phyloP scores from a whole-genome alignment of 2,329 filamentous ascomycete genomes.

The Mollisiaceae sp. region DNA sequence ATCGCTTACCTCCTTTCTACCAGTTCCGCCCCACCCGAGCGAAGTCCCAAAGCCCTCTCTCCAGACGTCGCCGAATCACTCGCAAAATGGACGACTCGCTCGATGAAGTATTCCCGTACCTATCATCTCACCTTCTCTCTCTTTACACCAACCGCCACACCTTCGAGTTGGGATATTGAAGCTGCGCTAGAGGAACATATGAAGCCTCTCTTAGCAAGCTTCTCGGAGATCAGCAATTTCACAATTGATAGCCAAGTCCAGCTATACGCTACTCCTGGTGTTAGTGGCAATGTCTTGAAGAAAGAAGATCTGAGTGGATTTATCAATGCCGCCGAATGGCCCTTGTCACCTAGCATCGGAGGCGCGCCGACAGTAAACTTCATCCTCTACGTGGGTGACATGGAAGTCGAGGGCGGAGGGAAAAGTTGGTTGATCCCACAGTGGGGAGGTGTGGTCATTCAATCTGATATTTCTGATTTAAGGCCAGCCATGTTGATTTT shows the following conservation, averaged over 20 bases:
- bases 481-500: constrained; percentile 87
- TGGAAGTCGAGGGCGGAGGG: constrained; percentile 51
- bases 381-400: constrained; percentile 81
- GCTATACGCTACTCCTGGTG: constrained; percentile 79
- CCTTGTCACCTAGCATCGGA: constrained; percentile 90
- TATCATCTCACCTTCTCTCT: constrained; percentile 97
- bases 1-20: constrained; percentile 75
- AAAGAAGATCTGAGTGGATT: constrained; percentile 92
- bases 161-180: constrained; percentile 92
- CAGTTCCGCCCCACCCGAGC: constrained; percentile 57
- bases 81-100: constrained; percentile 77
- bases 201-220: constrained; percentile 76
- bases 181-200: constrained; percentile 81
- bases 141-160: constrained; percentile 78
- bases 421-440: constrained; percentile 91
- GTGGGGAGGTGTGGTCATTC: constrained; percentile 81
- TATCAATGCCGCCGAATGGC: constrained; percentile 98
- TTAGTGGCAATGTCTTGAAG: constrained; percentile 65
- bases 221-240: constrained; percentile 88
- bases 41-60: constrained; percentile 52
- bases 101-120: constrained; percentile 88
- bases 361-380: constrained; percentile 95
- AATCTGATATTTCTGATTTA: constrained; percentile 64
- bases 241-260: constrained; percentile 97
- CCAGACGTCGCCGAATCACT: constrained; percentile 60